phyloP scores from a whole-genome alignment of 345 rosid species.

The Citrus hindsii region DNA sequence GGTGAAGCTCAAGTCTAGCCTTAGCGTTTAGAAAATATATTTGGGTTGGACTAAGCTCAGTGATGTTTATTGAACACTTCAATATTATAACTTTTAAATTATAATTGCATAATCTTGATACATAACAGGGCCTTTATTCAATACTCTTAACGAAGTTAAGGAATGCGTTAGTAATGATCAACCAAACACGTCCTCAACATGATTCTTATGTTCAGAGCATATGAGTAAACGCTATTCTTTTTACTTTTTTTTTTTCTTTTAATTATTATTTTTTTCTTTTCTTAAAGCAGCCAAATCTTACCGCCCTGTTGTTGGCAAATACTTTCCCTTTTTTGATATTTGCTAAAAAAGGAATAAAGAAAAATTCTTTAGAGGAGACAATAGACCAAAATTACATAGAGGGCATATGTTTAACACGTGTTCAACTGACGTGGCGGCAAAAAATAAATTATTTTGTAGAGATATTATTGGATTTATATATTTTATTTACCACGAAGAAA shows the following conservation, averaged over 20 bases:
- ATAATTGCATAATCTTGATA: too few species aligned
- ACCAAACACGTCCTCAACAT: neutral
- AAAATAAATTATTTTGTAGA: neutral
- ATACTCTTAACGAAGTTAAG: too few species aligned
- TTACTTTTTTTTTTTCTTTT: too few species aligned
- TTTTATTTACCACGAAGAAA: neutral
- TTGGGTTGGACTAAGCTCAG: fast-evolving
- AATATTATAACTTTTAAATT: too few species aligned
- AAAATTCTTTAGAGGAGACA: neutral
- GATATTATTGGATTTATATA: neutral
- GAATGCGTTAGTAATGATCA: neutral
- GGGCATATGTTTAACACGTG: neutral
- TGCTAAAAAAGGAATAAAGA: neutral
- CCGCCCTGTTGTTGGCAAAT: neutral
- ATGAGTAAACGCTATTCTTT: too few species aligned
- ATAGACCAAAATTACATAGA: neutral
- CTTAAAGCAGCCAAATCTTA: neutral
- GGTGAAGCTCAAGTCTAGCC: too few species aligned
- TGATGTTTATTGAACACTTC: fast-evolving
- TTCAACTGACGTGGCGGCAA: neutral
- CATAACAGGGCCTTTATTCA: too few species aligned
- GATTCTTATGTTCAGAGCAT: neutral
- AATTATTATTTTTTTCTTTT: neutral
- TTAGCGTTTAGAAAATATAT: too few species aligned
- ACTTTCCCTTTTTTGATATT: neutral